Evolutionary conservation across 257 asterid species (phyloP), one percentile per base, ranked within the genome.

Genomic region (Solanum piurae): DNA sequence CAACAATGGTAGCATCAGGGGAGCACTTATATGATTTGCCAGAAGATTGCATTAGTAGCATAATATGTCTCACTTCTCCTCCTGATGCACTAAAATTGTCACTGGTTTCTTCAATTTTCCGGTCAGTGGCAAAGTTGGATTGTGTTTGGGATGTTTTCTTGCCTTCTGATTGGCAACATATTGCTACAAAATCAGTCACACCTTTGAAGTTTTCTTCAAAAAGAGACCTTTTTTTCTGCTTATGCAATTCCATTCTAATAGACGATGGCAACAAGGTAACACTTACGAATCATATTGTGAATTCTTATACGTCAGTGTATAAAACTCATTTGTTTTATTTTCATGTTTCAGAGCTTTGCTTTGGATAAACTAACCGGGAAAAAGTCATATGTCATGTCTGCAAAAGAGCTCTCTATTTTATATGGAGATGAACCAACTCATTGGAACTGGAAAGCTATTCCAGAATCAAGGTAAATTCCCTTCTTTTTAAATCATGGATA

Each of bases 401-500:
- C 92, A 80, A 91, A 89, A 74, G 89, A 89, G 37, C 91, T 91
- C 58, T 88, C 86, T 9, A 91, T 91, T 88, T 33, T 49, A 80
- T 37, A 86, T 3, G 84, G 88, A n/a, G 68, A 89, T 23, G 89
- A 80, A 66, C n/a, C 83, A 18, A 84, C 52, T 20, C 87, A 89
- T 27, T 91, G 93, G 93, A 85, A 84, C 87, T 91, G 93, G 93
- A 91, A 89, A 84, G 52, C 85, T 83, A 34, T 37, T 33, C 80
- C 86, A 21, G 71, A 86, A 40, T 89, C 91, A 64, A 91, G 91
- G 92, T 91, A 29, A 75, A 29, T 9, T 25, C 52, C 31, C 12
- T 42, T 18, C 11, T 10, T 72, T 29, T 14, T 52, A 52, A 16
- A 52, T 3, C 60, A 52, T 5, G 11, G n/a, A 20, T 20, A 55